phyloP scores from a whole-genome alignment of 2,329 filamentous ascomycete genomes.

The Fusarium agapanthi region DNA sequence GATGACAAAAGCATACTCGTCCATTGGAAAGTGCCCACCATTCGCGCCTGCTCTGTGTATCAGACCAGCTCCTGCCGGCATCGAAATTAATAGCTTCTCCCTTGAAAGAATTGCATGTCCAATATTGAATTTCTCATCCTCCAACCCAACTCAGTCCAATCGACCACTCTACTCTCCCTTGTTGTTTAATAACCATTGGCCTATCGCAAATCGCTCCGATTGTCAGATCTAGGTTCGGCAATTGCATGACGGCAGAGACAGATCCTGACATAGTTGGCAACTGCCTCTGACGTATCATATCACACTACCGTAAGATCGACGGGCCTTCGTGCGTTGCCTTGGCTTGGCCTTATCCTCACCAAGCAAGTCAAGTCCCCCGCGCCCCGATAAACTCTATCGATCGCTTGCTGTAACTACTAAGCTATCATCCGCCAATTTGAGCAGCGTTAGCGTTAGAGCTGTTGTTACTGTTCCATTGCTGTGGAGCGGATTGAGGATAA shows the following conservation, averaged over 20 bases:
- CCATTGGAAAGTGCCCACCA: neutral
- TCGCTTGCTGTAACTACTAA: slow-evolving; percentile 2
- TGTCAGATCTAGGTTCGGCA: neutral
- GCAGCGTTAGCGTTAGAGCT: neutral
- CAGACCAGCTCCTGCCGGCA: neutral
- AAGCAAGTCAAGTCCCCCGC: neutral
- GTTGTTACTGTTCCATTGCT: neutral
- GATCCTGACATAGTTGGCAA: neutral
- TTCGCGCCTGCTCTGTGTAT: neutral
- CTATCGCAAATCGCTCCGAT: neutral
- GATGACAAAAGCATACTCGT: neutral
- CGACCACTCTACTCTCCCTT: neutral
- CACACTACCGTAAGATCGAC: slow-evolving; percentile 23
- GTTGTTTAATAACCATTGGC: neutral
- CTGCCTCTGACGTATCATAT: slow-evolving; percentile 28
- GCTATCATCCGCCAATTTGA: neutral
- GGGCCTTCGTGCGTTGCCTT: neutral
- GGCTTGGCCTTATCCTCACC: slow-evolving; percentile 1
- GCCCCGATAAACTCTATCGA: slow-evolving; percentile 13
- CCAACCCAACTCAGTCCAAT: neutral
- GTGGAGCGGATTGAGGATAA: slow-evolving; percentile 1
- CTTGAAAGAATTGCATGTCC: neutral
- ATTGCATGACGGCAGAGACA: neutral
- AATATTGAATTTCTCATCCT: neutral
- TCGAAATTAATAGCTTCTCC: neutral